Evolutionary conservation across 805 yeast species (phyloP).

Genomic region (Metschnikowia cubensis): DNA sequence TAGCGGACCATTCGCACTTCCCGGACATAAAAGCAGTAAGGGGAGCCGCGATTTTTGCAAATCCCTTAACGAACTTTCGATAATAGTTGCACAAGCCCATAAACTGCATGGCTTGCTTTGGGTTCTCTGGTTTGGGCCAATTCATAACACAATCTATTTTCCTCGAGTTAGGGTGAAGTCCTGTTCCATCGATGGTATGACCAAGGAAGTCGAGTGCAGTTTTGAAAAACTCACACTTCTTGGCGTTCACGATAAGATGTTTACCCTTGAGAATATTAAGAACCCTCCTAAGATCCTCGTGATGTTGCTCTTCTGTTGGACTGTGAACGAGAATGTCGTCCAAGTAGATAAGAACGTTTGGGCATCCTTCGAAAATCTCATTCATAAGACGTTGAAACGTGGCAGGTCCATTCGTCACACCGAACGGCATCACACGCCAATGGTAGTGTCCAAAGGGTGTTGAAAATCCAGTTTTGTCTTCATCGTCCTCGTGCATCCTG

Average conservation of each 20-base stretch:
- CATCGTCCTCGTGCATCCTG: conserved; percentile 1
- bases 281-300: not conserved
- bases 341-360: conserved; percentile 3
- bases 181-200: not conserved
- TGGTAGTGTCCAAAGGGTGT: conserved; percentile 11
- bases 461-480: conserved; percentile 6
- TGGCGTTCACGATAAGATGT: conserved; percentile 4
- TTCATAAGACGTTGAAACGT: conserved; percentile 9
- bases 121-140: no score
- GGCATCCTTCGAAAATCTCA: not conserved
- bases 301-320: not conserved
- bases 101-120: no score
- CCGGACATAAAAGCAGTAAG: no score
- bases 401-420: conserved; percentile 6
- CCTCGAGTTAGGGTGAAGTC: conserved; percentile 2
- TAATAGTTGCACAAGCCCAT: no score
- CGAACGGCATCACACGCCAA: conserved; percentile 11
- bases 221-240: conserved; percentile 6
- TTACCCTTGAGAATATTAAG: not conserved
- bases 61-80: no score
- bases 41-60: no score
- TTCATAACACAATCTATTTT: no score
- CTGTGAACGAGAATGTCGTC: conserved; percentile 8
- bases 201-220: conserved; percentile 2
- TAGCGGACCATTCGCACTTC: no score